Evolutionary conservation across 192 early-diverging fungal genomes (phyloP).

Genomic region (Allomyces macrogynus): DNA sequence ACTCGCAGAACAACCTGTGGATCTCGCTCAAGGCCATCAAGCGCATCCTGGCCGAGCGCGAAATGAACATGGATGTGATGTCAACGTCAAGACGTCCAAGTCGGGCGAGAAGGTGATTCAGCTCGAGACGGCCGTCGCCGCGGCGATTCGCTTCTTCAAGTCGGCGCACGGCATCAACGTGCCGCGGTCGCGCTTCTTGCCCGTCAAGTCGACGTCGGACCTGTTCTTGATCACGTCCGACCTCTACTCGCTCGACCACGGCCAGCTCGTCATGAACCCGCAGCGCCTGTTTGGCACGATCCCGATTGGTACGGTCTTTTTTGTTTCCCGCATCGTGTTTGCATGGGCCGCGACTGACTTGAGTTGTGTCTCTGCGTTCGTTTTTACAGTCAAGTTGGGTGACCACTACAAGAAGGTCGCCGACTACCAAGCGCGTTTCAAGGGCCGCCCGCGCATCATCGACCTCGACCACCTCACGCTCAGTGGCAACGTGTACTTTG

Average conservation of each 20-base stretch:
- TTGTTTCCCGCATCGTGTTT: too few relatives aligned
- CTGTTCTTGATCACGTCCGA: conserved; percentile 92
- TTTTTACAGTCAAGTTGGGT: conserved; percentile 59
- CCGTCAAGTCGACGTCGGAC: conserved; percentile 95
- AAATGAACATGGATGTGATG: conserved; percentile 84
- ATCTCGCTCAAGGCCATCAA: conserved; percentile 67
- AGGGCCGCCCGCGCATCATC: conserved; percentile 82
- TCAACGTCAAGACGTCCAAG: conserved; percentile 87
- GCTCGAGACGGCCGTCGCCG: conserved; percentile 96
- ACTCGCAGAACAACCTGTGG: conserved; percentile 52
- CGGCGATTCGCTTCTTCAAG: conserved; percentile 93
- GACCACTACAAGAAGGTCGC: conserved; percentile 95
- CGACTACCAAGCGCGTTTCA: conserved; percentile 76
- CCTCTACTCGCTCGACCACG: conserved; percentile 81
- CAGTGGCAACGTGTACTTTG: conserved; percentile 94
- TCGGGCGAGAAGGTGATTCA: conserved; percentile 91
- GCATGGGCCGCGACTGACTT: too few relatives aligned
- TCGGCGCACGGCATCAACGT: conserved; percentile 92
- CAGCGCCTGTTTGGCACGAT: conserved; percentile 82
- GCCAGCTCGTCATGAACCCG: conserved; percentile 76
- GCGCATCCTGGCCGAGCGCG: conserved; percentile 59
- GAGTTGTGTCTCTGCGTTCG: too few relatives aligned
- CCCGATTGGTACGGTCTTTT: conserved; percentile 25
- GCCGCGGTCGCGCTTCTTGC: conserved; percentile 91
- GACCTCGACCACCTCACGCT: conserved; percentile 96